Evolutionary conservation across 2,329 filamentous ascomycete species (phyloP).

Genomic region (Helotiales sp.): DNA sequence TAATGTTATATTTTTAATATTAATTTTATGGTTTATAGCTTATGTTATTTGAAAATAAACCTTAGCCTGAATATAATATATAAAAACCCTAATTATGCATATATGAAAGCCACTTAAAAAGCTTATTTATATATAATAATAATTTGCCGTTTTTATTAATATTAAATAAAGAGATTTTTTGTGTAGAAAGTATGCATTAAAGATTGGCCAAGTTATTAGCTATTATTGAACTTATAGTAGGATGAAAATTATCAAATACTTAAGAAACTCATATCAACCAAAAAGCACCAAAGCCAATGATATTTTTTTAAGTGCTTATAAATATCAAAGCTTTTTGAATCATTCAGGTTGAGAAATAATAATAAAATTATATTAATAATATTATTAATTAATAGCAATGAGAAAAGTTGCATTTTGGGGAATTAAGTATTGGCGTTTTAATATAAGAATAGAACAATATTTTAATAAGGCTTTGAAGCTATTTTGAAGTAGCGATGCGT

Average conservation of each 20-base stretch:
- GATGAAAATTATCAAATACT: neutral
- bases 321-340: neutral
- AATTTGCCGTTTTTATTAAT: neutral
- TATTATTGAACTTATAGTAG: neutral
- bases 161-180: neutral
- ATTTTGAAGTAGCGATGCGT: slow-evolving; percentile 1
- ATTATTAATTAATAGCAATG: neutral
- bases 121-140: neutral
- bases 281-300: slow-evolving; percentile 8
- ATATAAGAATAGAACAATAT: slow-evolving; percentile 8
- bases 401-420: neutral
- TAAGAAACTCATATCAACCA: slow-evolving; percentile 1
- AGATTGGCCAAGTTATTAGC: neutral
- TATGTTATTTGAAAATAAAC: neutral
- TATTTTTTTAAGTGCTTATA: slow-evolving; percentile 1
- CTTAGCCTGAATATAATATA: neutral
- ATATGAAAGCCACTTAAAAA: neutral
- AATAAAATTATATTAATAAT: neutral
- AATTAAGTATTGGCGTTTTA: slow-evolving; percentile 5
- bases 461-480: neutral
- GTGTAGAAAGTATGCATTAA: neutral
- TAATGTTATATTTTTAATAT: neutral
- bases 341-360: slow-evolving; percentile 9
- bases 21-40: neutral
- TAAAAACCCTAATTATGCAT: neutral